phyloP scores from a whole-genome alignment of 495 filamentous ascomycete species.

The Hypomontagnella submonticulosa region DNA sequence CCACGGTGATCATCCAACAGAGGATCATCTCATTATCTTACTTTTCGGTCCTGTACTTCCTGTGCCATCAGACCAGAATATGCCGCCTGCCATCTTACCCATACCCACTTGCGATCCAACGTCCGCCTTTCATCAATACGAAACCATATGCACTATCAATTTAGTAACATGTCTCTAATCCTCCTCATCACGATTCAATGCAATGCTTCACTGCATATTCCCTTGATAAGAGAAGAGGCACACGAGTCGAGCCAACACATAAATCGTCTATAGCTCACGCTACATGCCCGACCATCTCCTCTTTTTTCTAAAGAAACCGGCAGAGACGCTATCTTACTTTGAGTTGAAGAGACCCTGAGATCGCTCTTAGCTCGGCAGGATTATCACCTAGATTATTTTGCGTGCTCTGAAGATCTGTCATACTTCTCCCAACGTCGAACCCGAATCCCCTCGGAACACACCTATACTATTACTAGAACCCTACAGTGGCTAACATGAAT shows the following conservation, averaged over 20 bases:
- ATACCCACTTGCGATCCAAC: conserved; percentile 24
- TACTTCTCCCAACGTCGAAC: background rate
- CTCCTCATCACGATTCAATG: conserved; percentile 6
- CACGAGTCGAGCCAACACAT: conserved; percentile 21
- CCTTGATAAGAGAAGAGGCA: conserved; percentile 2
- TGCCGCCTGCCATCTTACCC: conserved; percentile 8
- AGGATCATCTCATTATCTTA: conserved; percentile 24
- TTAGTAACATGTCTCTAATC: conserved; percentile 25
- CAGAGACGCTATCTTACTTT: background rate
- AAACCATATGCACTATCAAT: conserved; percentile 20
- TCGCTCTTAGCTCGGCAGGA: too few species aligned
- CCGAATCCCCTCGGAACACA: background rate
- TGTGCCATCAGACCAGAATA: conserved; percentile 14
- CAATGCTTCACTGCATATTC: background rate
- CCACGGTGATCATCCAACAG: conserved; percentile 34
- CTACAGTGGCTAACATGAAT: conserved; percentile 40
- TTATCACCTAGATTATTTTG: too few species aligned
- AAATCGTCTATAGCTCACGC: background rate
- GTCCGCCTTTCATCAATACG: conserved; percentile 29
- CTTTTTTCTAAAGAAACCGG: conserved; percentile 6
- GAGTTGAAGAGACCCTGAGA: too few species aligned
- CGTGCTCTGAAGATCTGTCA: too few species aligned
- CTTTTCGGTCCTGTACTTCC: conserved; percentile 11
- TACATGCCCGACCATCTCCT: background rate
- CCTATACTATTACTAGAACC: background rate